Evolutionary conservation across 2,329 filamentous ascomycete species (phyloP), one percentile per base, ranked within the genome.

Genomic region (Beauveria rudraprayagi): DNA sequence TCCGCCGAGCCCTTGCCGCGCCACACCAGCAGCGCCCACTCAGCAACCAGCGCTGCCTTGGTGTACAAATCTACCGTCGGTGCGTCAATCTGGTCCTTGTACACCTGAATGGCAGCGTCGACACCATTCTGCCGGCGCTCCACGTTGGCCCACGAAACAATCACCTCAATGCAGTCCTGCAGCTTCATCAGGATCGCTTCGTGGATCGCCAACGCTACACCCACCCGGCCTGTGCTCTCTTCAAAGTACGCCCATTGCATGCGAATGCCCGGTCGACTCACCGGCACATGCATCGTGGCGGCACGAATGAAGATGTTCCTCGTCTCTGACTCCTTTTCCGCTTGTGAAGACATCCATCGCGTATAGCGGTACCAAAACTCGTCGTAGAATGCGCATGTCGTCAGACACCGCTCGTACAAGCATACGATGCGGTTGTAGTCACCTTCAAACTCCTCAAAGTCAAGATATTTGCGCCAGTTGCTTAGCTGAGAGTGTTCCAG

Each of bases 291-390:
- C 58, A 96, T 76, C 56, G 85, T 92, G 66, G 89, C 87, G 10
- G 93, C 94, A 61, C 92, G 86, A 71, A 93, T 86, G 71, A 95
- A 97, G 65, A 97, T 94, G 73, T 91, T 92, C 61, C 94, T 88
- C 6, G 93, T 88, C 70, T 97, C 92, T 71, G 97, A 91, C 51
- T 92, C 86, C 72, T 95, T 96, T 66, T 81, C 86, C 1, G 84
- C 76, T 70, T 96, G 90, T 0, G 85, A 85, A 62, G 83, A 81
- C 90, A 97, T 96, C 94, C 94, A 99, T 46, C 93, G 83, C 17
- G 89, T 91, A 74, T 96, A 99, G n/a, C 94, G 89, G 69, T 96
- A 86, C 94, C 94, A 99, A 74, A 97, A 96, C 71, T 97, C 93
- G 55, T 97, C 93, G 71, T 99, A 97, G 66, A 95, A 89, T 17